These are phyloP conservation scores for Parathielavia appendiculata DNA, from an alignment of 495 filamentous ascomycete species.

Conservation along the genomic window DNA sequence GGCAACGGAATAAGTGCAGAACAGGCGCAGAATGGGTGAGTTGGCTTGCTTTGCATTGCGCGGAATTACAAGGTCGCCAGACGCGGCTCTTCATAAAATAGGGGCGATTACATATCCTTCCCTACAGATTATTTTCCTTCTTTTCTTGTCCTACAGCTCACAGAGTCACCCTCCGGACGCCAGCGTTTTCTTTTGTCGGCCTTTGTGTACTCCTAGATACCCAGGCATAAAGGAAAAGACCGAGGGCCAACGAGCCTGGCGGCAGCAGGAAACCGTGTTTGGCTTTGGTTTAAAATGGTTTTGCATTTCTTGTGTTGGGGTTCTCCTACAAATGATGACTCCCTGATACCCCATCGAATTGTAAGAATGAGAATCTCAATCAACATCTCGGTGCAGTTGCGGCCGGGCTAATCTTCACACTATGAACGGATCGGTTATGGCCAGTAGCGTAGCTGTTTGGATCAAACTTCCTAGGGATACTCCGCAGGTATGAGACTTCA, in stretches of 20 bases:
- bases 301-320: not conserved
- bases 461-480: no score
- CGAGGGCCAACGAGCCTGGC: not conserved
- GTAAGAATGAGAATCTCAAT: no score
- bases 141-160: not conserved
- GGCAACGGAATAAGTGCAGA: not conserved
- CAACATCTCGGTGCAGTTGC: no score
- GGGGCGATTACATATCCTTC: not conserved
- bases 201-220: conserved; percentile 29
- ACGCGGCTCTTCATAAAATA: not conserved
- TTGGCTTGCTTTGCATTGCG: conserved; percentile 11
- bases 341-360: conserved; percentile 1
- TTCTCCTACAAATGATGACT: not conserved
- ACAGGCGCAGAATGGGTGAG: not conserved
- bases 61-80: not conserved
- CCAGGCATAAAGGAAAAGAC: conserved; percentile 18
- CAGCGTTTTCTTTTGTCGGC: conserved; percentile 25
- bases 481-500: no score
- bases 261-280: not conserved
- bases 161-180: not conserved
- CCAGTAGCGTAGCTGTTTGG: no score
- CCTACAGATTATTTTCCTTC: not conserved
- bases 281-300: conserved; percentile 1
- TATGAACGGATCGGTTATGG: not conserved
- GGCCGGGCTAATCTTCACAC: no score